Evolutionary conservation across 495 filamentous ascomycete genomes (phyloP).

Genomic region (Aspergillus incahuasiensis): DNA sequence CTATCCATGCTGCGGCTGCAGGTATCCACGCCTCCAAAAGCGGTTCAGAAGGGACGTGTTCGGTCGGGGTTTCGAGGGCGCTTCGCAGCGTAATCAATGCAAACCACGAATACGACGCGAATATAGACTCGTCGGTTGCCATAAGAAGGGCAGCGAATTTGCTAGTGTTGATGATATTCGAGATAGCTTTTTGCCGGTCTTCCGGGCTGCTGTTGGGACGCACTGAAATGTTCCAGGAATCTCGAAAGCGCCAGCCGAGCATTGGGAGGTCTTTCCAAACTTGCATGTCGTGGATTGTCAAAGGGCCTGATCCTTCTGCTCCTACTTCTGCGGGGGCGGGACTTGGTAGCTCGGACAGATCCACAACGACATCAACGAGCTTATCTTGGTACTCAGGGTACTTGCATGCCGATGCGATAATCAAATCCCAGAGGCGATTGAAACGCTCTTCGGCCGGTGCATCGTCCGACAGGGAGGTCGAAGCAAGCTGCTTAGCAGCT

Average conservation of each 20-base stretch:
- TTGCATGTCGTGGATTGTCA: conserved; percentile 6
- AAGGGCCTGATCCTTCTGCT: not conserved
- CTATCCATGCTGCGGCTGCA: conserved; percentile 12
- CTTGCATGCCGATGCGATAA: not conserved
- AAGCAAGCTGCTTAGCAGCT: not conserved
- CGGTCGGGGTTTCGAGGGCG: conserved; percentile 1
- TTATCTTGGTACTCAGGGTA: conserved; percentile 6
- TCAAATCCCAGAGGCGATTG: not conserved
- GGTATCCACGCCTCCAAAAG: conserved; percentile 3
- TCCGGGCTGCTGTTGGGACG: not conserved
- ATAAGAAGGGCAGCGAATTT: conserved; percentile 9
- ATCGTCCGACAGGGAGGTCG: not conserved
- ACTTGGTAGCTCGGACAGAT: conserved; percentile 4
- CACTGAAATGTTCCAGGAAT: conserved; percentile 11
- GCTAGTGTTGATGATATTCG: not conserved
- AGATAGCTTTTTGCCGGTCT: not conserved
- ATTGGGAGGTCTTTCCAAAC: conserved; percentile 16
- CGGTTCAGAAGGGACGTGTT: not conserved
- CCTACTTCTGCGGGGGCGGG: not conserved
- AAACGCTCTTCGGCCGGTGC: not conserved
- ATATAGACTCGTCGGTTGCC: conserved; percentile 8
- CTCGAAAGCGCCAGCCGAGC: conserved; percentile 14
- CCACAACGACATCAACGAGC: conserved; percentile 8
- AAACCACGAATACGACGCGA: conserved; percentile 5
- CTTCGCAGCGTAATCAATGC: conserved; percentile 4